phyloP scores from a whole-genome alignment of 202 grass and related monocot genomes.

The Cymbopogon flexuosus region DNA sequence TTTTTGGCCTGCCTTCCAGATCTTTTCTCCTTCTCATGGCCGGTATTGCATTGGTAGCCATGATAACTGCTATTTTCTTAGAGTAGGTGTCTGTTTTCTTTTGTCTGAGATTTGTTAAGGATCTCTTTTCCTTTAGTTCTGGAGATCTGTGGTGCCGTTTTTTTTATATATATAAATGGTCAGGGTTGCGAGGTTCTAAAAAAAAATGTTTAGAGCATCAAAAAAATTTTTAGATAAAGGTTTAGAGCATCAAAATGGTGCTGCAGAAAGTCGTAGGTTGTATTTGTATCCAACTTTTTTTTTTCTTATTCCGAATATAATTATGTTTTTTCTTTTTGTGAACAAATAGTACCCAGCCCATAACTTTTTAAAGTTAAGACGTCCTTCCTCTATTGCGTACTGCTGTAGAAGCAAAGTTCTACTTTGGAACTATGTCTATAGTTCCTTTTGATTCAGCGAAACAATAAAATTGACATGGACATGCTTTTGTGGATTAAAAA shows the following conservation, averaged over 20 bases:
- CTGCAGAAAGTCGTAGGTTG: not conserved
- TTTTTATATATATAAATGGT: not conserved
- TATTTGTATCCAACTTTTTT: not conserved
- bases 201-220: not conserved
- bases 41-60: not conserved
- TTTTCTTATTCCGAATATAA: not conserved
- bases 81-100: slow-evolving; percentile 13
- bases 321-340: not conserved
- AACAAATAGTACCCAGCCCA: not conserved
- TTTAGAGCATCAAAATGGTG: not conserved
- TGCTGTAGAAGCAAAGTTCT: not conserved
- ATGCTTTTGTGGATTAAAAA: not conserved
- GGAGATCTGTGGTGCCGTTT: not conserved
- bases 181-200: not conserved
- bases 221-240: too few species aligned
- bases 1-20: slow-evolving; percentile 17
- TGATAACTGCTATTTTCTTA: not conserved
- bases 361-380: slow-evolving; percentile 1
- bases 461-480: not conserved
- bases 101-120: not conserved
- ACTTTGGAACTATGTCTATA: not conserved
- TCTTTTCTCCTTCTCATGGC: slow-evolving; percentile 27
- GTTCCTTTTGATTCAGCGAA: not conserved
- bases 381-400: not conserved
- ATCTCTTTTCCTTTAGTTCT: not conserved